phyloP scores from a whole-genome alignment of 768 basidiomycete species.

The Pleurotus sapidus region DNA sequence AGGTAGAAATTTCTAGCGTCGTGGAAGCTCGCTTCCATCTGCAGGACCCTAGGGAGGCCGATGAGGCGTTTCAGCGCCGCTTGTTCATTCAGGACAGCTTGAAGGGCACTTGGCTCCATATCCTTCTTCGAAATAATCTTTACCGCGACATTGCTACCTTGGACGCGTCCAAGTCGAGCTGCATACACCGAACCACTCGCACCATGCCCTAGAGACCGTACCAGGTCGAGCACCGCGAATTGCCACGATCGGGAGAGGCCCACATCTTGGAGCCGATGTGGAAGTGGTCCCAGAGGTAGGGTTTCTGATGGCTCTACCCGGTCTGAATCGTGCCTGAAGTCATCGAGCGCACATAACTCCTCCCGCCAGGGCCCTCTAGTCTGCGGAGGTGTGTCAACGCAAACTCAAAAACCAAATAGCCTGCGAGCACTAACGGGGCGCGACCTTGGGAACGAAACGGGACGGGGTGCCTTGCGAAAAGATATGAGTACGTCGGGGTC shows the following conservation, averaged over 20 bases:
- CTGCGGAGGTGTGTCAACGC: too few species aligned
- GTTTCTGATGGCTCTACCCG: too few species aligned
- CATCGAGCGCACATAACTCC: too few species aligned
- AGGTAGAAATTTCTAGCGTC: constrained; percentile 14
- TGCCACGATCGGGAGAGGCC: neutral
- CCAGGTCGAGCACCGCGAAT: neutral
- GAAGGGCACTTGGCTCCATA: neutral
- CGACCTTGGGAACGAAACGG: too few species aligned
- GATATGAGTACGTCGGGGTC: too few species aligned
- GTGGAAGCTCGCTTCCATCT: constrained; percentile 13
- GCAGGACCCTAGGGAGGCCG: constrained; percentile 11
- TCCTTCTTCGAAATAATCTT: neutral
- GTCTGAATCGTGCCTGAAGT: too few species aligned
- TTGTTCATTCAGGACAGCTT: constrained; percentile 11
- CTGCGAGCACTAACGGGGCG: too few species aligned
- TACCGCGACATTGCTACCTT: neutral
- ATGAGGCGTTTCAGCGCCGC: constrained; percentile 6
- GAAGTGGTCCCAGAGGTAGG: too few species aligned
- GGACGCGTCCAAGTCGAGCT: neutral
- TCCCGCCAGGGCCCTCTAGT: too few species aligned
- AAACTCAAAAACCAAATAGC: too few species aligned
- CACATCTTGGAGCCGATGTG: too few species aligned
- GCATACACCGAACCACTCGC: neutral
- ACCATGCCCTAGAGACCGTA: neutral
- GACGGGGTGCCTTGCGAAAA: too few species aligned